These are phyloP conservation scores for Cunninghamia lanceolata DNA, from an alignment of 75 land plant genomes.

Conservation along the genomic window DNA sequence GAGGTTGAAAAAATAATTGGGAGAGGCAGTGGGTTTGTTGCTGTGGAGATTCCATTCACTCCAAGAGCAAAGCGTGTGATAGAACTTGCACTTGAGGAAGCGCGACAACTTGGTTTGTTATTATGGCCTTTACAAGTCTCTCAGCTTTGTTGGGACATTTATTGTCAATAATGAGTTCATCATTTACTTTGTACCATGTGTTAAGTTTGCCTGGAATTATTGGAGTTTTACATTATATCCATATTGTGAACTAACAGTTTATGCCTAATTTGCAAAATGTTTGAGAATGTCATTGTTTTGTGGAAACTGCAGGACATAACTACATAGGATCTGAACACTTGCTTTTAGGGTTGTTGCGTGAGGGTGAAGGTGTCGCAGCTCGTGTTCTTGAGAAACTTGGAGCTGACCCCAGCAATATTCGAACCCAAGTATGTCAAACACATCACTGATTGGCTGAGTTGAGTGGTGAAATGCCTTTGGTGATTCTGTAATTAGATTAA, in stretches of 20 bases:
- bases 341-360: slow-evolving; percentile 76
- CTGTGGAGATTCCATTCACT: slow-evolving; percentile 95
- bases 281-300: not conserved
- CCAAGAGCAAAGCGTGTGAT: slow-evolving; percentile 93
- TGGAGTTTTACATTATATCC: too few species aligned
- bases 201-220: too few species aligned
- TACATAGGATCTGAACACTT: slow-evolving; percentile 96
- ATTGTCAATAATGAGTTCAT: not conserved
- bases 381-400: slow-evolving; percentile 91
- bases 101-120: slow-evolving; percentile 71
- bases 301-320: slow-evolving; percentile 65
- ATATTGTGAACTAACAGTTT: too few species aligned
- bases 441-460: not conserved
- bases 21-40: slow-evolving; percentile 93
- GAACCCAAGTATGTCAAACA: slow-evolving; percentile 63
- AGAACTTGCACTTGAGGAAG: slow-evolving; percentile 87
- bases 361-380: slow-evolving; percentile 94
- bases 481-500: not conserved
- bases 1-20: slow-evolving; percentile 98
- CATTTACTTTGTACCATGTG: not conserved
- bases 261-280: not conserved
- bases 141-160: not conserved
- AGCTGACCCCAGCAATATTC: slow-evolving; percentile 82
- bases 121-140: not conserved
- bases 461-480: not conserved